A percentile compares a stretch with the other conserved stretches of the same genome.
Evolutionary conservation across 306 rosid genomes (phyloP).

Genomic region (Malus orientalis): DNA sequence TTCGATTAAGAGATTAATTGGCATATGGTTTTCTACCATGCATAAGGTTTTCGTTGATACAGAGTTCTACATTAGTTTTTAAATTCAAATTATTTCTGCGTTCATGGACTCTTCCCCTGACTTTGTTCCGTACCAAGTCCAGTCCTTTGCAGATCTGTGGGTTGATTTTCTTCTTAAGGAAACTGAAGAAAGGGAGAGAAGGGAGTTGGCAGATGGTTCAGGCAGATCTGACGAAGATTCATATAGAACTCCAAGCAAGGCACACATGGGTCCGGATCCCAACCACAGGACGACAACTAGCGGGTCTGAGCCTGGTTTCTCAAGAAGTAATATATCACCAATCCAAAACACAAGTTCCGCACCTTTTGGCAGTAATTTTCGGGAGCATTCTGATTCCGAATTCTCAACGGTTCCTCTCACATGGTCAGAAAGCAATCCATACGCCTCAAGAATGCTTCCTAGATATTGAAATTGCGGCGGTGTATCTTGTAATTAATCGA

Average conservation of each 20-base stretch:
- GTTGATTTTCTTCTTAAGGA: slow-evolving; percentile 98
- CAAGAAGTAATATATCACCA: slow-evolving; percentile 26
- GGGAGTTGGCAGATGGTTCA: slow-evolving; percentile 42
- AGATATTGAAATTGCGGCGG: slow-evolving; percentile 38
- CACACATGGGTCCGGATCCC: slow-evolving; percentile 11
- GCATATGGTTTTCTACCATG: not conserved
- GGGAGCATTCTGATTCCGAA: slow-evolving; percentile 59
- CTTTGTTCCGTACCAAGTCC: slow-evolving; percentile 18
- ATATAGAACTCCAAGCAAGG: slow-evolving; percentile 14
- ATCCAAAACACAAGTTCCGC: slow-evolving; percentile 30
- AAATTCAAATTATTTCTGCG: not conserved
- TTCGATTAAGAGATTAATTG: not conserved
- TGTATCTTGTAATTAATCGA: slow-evolving; percentile 47
- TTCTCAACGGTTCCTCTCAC: slow-evolving; percentile 91
- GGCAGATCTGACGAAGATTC: slow-evolving; percentile 35
- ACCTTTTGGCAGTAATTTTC: slow-evolving; percentile 31
- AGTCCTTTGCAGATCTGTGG: slow-evolving; percentile 99
- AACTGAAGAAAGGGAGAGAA: slow-evolving; percentile 74
- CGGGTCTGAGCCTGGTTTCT: slow-evolving; percentile 23
- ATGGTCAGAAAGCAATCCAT: slow-evolving; percentile 46
- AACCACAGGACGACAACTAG: slow-evolving; percentile 28
- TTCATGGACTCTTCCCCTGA: not conserved
- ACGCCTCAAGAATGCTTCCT: slow-evolving; percentile 35
- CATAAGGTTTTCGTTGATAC: not conserved
- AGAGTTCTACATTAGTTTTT: not conserved